Conservation (phyloP, 495 filamentous ascomycete species). For the Cairneyella variabilis region DNA sequence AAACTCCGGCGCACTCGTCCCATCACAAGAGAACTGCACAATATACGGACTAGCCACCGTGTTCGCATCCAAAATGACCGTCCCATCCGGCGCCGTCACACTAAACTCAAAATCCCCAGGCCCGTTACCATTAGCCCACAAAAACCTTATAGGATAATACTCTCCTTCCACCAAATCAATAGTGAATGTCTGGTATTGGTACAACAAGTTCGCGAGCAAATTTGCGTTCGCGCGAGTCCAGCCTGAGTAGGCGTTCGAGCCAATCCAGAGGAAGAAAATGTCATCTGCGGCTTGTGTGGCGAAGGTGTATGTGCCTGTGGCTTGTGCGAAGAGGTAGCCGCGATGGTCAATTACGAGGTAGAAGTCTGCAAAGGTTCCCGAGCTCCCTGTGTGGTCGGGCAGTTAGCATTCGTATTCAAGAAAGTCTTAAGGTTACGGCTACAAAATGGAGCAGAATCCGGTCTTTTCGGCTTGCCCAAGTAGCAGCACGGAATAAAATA, state of each 20-base stretch:
- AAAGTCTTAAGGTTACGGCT: background rate
- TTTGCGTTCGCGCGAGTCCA: conserved; percentile 7
- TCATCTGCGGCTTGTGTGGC: background rate
- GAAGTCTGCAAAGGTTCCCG: too few species aligned
- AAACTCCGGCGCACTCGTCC: too few species aligned
- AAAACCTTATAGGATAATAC: conserved; percentile 4
- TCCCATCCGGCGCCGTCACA: conserved; percentile 1
- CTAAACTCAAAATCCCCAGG: background rate
- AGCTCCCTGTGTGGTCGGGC: too few species aligned
- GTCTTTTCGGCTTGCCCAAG: too few species aligned
- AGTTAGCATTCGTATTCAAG: too few species aligned
- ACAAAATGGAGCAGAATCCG: too few species aligned
- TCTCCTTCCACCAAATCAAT: background rate
- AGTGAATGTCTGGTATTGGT: background rate
- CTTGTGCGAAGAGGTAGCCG: conserved; percentile 8
- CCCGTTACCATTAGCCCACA: conserved; percentile 3
- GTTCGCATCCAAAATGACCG: background rate
- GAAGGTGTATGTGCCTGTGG: conserved; percentile 3
- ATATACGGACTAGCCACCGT: too few species aligned
- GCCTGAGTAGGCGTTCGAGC: background rate
- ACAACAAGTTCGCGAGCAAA: background rate
- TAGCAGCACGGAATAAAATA: too few species aligned
- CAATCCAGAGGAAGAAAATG: conserved; percentile 6
- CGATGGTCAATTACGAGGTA: conserved; percentile 4
- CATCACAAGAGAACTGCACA: too few species aligned